Evolutionary conservation across 441 rosid species (phyloP).

Genomic region (Populus hybrid): DNA sequence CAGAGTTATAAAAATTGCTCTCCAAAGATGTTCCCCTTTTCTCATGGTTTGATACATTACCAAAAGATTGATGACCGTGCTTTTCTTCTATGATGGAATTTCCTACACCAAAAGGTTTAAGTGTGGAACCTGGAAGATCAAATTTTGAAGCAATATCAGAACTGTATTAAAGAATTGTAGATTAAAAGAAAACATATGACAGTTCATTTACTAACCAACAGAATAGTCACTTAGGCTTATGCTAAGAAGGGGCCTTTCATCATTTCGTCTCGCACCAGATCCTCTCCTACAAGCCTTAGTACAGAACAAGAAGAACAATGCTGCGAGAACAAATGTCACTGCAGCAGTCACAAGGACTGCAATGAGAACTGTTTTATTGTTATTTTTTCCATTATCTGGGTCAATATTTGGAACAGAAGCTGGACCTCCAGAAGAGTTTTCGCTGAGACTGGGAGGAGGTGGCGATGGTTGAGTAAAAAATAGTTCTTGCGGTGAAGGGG

Average conservation of each 20-base stretch:
- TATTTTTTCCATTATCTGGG: slow-evolving; percentile 21
- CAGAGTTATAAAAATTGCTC: slow-evolving; percentile 21
- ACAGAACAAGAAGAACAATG: slow-evolving; percentile 65
- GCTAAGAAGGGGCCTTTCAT: slow-evolving; percentile 87
- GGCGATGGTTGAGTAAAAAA: slow-evolving; percentile 32
- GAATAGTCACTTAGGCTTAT: slow-evolving; percentile 68
- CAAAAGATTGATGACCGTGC: slow-evolving; percentile 37
- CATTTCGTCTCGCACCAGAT: slow-evolving; percentile 44
- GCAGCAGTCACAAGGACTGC: slow-evolving; percentile 76
- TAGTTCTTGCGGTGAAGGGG: slow-evolving; percentile 30
- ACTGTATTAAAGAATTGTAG: slow-evolving; percentile 1
- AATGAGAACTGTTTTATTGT: slow-evolving; percentile 41
- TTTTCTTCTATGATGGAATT: slow-evolving; percentile 50
- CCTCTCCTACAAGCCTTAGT: slow-evolving; percentile 37
- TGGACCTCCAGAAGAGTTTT: slow-evolving; percentile 25
- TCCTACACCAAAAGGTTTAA: slow-evolving; percentile 30
- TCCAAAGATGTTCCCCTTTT: slow-evolving; percentile 29
- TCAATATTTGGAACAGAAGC: slow-evolving; percentile 24
- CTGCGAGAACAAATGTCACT: slow-evolving; percentile 61
- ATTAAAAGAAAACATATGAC: slow-evolving; percentile 7
- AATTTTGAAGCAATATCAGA: slow-evolving; percentile 16
- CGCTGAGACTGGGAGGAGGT: slow-evolving; percentile 21
- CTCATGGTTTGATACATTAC: too few species aligned
- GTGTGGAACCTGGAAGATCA: slow-evolving; percentile 60
- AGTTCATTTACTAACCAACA: slow-evolving; percentile 36